These are phyloP conservation scores for Populus alba DNA, from an alignment of 345 rosid species.

Conservation along the genomic window DNA sequence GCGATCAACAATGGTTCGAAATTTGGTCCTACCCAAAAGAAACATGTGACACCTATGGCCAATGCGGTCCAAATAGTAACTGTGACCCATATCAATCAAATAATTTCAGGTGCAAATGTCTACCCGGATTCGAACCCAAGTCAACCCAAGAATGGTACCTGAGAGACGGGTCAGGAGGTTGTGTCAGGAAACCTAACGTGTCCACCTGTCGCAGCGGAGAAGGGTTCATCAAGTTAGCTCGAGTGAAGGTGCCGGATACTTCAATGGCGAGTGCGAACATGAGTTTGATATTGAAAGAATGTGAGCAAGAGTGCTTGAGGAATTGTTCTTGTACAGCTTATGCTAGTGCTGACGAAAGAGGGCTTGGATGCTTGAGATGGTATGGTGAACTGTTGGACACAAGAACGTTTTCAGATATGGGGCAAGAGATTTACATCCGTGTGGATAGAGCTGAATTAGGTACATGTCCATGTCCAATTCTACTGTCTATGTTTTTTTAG, in stretches of 20 bases:
- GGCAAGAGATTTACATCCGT: too few species aligned
- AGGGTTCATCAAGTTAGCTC: constrained; percentile 22
- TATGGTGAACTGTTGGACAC: constrained; percentile 29
- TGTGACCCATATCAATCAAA: constrained; percentile 40
- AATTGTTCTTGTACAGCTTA: too few species aligned
- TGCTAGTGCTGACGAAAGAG: constrained; percentile 20
- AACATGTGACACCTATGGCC: constrained; percentile 52
- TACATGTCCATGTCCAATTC: neutral
- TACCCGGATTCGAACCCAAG: constrained; percentile 69
- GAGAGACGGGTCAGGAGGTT: constrained; percentile 55
- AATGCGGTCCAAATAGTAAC: constrained; percentile 57
- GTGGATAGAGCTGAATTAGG: constrained; percentile 26
- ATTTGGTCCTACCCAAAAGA: constrained; percentile 60
- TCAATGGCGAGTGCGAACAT: neutral
- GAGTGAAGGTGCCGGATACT: constrained; percentile 27
- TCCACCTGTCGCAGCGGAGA: constrained; percentile 24
- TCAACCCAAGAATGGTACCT: constrained; percentile 48
- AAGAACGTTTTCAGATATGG: neutral
- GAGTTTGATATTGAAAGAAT: too few species aligned
- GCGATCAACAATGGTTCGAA: constrained; percentile 41
- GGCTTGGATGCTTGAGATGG: constrained; percentile 35
- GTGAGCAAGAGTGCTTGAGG: too few species aligned
- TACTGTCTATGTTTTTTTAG: too few species aligned
- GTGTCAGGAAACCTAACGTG: constrained; percentile 30
- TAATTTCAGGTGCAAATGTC: constrained; percentile 57